Evolutionary conservation across 169 alveolate species (phyloP).

Genomic region (Neospora caninum): DNA sequence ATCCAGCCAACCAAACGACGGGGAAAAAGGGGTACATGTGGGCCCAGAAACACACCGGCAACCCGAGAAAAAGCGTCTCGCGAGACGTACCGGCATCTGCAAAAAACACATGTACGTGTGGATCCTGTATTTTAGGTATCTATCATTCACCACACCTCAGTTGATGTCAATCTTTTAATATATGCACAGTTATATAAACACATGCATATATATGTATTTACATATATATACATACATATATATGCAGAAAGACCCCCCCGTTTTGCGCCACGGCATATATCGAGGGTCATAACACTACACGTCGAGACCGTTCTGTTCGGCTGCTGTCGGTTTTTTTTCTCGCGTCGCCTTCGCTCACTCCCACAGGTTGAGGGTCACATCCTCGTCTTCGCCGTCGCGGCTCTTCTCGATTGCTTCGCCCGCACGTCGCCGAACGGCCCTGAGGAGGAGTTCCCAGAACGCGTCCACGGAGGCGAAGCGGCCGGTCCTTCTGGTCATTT

Average conservation of each 20-base stretch:
- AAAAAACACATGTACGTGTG: no score
- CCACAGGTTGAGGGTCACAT: slow-evolving; percentile 15
- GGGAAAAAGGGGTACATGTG: no score
- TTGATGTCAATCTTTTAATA: no score
- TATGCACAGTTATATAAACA: neutral
- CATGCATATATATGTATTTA: neutral
- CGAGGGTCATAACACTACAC: no score
- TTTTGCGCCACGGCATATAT: no score
- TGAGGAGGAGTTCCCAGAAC: slow-evolving; percentile 1
- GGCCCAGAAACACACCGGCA: neutral
- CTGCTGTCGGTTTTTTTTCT: no score
- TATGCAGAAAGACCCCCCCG: neutral
- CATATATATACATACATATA: neutral
- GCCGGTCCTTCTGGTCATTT: slow-evolving; percentile 23
- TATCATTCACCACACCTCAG: no score
- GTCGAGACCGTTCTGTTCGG: no score
- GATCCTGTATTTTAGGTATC: no score
- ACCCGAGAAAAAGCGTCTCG: no score
- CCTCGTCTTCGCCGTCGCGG: neutral
- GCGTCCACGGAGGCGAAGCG: neutral
- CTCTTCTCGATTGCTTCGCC: neutral
- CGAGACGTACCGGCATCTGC: neutral
- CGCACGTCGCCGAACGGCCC: neutral
- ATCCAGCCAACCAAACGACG: no score
- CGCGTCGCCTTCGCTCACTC: neutral